Base-by-base conservation (phyloP, 371 early-diverging fungal species). In the Mucor piriformis region DNA sequence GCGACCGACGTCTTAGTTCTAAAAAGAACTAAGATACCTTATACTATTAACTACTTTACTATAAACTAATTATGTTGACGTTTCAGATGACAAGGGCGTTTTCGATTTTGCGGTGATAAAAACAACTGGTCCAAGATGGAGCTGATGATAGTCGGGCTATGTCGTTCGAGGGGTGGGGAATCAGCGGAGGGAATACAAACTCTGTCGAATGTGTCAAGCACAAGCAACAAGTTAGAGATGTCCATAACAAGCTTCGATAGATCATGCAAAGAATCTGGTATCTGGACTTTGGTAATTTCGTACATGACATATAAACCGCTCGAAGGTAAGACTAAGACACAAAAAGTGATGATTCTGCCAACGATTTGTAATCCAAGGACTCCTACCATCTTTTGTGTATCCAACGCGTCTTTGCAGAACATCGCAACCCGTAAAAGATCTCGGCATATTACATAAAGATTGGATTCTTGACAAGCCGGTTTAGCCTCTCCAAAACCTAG, bases 401-500 rank as follows among this genome's bases (percentile, higher is more conserved):
- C 58, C n/a, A 63, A 37, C 24, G 64, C 62, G 58, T 64, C 32
- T 46, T 69, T 69, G 49, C 65, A 63, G 57, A 65, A 65, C 49
- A 49, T 62, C 16, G 44, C 63, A 24, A 63, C 63, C 18, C 63
- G 65, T 43, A 69, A 37, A 42, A 64, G 53, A 58, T 64, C 61
- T 23, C 51, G 32, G 49, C 62, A 65, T 33, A 69, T 43, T n/a
- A 35, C 48, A 44, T 44, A 65, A 50, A 58, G 34, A 59, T 64
- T 69, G 48, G 59, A 37, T 27, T 46, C 53, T 37, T 57, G 51
- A 5, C 53, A 40, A 38, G 59, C 60, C 43, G 70, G 61, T 56
- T 69, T 64, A n/a, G 57, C 59, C 43, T 69, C 63, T 25, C 69
- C 69, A 50, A 42, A 68, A 23, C 58, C 69, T 61, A 57, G 61